Evolutionary conservation across 2,329 filamentous ascomycete genomes (phyloP).

Genomic region (Nothophoma quercina): DNA sequence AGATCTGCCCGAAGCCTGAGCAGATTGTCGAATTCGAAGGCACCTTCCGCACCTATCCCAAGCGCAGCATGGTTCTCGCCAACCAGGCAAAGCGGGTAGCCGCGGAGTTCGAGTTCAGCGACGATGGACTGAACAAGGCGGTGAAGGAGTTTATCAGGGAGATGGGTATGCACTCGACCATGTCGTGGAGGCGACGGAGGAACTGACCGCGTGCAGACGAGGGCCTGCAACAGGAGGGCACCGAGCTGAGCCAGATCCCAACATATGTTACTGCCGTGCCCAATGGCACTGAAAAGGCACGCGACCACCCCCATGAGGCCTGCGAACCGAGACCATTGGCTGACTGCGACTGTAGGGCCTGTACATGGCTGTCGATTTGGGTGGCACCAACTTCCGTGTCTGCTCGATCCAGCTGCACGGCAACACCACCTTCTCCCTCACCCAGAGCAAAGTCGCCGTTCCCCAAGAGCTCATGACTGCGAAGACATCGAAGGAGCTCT

Average conservation of each 20-base stretch:
- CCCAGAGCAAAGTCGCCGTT: conserved; percentile 90
- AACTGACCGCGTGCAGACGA: conserved; percentile 66
- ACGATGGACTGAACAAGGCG: conserved; percentile 78
- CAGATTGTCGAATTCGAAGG: conserved; percentile 38
- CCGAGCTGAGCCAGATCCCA: conserved; percentile 92
- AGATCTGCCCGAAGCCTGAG: conserved; percentile 39
- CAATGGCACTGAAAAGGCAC: conserved; percentile 95
- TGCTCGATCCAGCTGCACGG: conserved; percentile 94
- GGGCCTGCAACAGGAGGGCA: conserved; percentile 78
- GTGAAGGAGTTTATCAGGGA: conserved; percentile 87
- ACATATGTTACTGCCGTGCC: conserved; percentile 96
- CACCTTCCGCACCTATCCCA: conserved; percentile 46
- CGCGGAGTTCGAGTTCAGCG: conserved; percentile 83
- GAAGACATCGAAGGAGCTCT: conserved; percentile 84
- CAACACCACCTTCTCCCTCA: conserved; percentile 93
- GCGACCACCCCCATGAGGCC: conserved; percentile 66
- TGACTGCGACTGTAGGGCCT: conserved; percentile 69
- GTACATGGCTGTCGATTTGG: conserved; percentile 96
- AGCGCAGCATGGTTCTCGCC: conserved; percentile 60
- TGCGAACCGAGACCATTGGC: background rate
- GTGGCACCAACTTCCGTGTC: conserved; percentile 97
- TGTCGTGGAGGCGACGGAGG: conserved; percentile 1
- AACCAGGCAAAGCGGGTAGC: conserved; percentile 82
- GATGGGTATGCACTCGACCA: conserved; percentile 66
- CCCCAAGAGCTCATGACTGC: conserved; percentile 90